A percentile compares a stretch with the other conserved stretches of the same genome.
phyloP scores from a whole-genome alignment of 75 land plant genomes.

The Pseudotsuga menziesii region DNA sequence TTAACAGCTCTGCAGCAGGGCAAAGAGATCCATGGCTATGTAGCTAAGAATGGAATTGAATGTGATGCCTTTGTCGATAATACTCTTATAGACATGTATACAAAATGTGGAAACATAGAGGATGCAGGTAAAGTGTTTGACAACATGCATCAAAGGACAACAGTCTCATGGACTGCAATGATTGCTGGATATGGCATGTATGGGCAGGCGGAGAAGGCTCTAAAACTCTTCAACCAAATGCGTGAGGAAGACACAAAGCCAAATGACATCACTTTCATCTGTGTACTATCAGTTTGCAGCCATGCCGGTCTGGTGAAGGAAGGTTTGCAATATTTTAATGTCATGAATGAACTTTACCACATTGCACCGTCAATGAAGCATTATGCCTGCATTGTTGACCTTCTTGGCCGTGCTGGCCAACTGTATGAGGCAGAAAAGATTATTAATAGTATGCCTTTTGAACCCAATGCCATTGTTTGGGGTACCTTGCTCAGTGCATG shows the following conservation, averaged over 20 bases:
- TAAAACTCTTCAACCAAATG: conserved; percentile 43
- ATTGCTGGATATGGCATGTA: conserved; percentile 40
- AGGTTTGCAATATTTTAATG: neutral
- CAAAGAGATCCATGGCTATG: conserved; percentile 33
- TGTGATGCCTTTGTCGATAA: conserved; percentile 37
- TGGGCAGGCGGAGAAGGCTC: conserved; percentile 33
- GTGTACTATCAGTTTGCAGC: conserved; percentile 14
- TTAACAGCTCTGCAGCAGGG: conserved; percentile 20
- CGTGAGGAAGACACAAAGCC: conserved; percentile 14
- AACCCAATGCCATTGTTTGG: neutral
- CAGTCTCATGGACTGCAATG: conserved; percentile 48
- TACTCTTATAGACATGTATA: conserved; percentile 46
- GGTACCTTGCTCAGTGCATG: neutral
- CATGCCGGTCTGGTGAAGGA: neutral
- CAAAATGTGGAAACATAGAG: conserved; percentile 25
- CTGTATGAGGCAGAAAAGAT: neutral
- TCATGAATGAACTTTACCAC: neutral
- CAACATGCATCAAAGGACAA: conserved; percentile 27
- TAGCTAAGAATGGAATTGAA: conserved; percentile 45
- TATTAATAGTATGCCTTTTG: neutral
- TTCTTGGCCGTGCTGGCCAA: conserved; percentile 1
- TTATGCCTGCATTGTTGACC: neutral
- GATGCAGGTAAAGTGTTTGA: conserved; percentile 31
- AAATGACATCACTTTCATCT: conserved; percentile 5
- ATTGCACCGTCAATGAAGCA: neutral